Conservation (phyloP, 208 protist species). For the Tritrichomonas foetus region DNA sequence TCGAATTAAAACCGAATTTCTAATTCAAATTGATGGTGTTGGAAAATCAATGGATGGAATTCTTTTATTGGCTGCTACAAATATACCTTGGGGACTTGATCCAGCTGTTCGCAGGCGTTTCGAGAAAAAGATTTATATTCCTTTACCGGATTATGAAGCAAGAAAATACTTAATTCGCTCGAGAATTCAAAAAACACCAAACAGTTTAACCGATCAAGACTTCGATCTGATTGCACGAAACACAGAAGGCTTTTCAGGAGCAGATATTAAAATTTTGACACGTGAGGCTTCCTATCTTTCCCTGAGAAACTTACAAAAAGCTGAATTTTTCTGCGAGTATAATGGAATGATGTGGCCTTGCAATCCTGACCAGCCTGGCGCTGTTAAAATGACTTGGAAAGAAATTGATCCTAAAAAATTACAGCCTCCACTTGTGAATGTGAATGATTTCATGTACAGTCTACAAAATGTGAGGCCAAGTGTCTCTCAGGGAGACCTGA, state of each 20-base stretch:
- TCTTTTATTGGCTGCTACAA: background rate
- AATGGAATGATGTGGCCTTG: background rate
- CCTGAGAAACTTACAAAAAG: conserved; percentile 57
- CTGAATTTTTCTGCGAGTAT: background rate
- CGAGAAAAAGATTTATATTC: conserved; percentile 72
- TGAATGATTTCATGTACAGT: background rate
- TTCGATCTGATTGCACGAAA: conserved; percentile 38
- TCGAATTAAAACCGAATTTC: conserved; percentile 95
- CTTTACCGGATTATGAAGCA: conserved; percentile 60
- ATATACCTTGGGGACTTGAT: conserved; percentile 68
- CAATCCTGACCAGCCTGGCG: background rate
- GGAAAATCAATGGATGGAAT: conserved; percentile 33
- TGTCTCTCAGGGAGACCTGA: background rate
- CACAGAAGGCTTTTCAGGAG: conserved; percentile 64
- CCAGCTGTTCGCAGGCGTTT: conserved; percentile 68
- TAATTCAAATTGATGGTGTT: conserved; percentile 66
- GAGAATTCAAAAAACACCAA: background rate
- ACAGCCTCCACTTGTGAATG: background rate
- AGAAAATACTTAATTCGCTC: background rate
- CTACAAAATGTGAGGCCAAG: background rate
- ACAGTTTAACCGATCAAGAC: background rate
- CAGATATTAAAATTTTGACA: conserved; percentile 66
- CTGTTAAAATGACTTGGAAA: background rate
- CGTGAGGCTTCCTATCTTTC: conserved; percentile 68
- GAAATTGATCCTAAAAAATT: background rate